Evolutionary conservation across 495 filamentous ascomycete species (phyloP).

Genomic region (Neohortaea acidophila): DNA sequence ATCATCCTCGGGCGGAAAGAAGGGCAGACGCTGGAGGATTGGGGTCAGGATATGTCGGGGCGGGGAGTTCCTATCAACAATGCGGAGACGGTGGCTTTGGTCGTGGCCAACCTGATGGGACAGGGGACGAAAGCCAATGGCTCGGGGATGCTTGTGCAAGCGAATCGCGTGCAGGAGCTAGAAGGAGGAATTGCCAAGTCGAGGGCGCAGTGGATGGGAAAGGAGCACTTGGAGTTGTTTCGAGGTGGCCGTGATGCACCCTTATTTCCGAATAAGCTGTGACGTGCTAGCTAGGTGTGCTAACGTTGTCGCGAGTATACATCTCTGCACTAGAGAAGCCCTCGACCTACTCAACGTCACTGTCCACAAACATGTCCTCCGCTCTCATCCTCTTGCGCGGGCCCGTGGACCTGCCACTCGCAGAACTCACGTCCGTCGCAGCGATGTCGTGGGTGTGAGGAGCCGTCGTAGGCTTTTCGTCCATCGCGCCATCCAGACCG

Average conservation of each 20-base stretch:
- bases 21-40: slow-evolving; percentile 12
- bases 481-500: slow-evolving; percentile 1
- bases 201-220: slow-evolving; percentile 26
- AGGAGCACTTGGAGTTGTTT: slow-evolving; percentile 27
- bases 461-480: not conserved
- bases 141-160: slow-evolving; percentile 22
- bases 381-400: slow-evolving; percentile 51
- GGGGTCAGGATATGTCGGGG: slow-evolving; percentile 18
- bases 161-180: slow-evolving; percentile 21
- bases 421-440: slow-evolving; percentile 17
- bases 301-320: too few relatives aligned
- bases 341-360: slow-evolving; percentile 25
- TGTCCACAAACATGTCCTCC: slow-evolving; percentile 87
- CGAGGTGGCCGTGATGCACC: slow-evolving; percentile 20
- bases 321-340: too few relatives aligned
- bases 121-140: slow-evolving; percentile 22
- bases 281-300: too few relatives aligned
- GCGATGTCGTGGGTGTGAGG: slow-evolving; percentile 6
- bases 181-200: slow-evolving; percentile 23
- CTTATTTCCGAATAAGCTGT: slow-evolving; percentile 20
- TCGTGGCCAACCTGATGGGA: slow-evolving; percentile 22
- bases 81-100: slow-evolving; percentile 22
- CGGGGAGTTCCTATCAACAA: slow-evolving; percentile 23
- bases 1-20: slow-evolving; percentile 15
- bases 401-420: slow-evolving; percentile 25